Evolutionary conservation across 1,139 yeast species (phyloP).

Genomic region (Candida glucosophila): DNA sequence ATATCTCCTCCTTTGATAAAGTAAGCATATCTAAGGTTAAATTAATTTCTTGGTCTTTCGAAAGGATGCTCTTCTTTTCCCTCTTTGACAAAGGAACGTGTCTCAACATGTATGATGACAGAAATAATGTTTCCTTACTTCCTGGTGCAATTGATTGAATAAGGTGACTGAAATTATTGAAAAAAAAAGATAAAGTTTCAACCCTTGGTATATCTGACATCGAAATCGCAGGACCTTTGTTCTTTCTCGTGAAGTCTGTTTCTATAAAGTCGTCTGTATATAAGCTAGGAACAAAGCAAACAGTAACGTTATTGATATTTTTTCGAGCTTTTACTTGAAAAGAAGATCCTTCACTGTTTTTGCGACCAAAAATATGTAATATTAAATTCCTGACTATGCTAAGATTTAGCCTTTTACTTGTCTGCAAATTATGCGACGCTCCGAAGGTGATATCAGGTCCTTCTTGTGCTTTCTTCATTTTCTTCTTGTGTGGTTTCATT

Average conservation of each 20-base stretch:
- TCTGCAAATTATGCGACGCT: conserved; percentile 7
- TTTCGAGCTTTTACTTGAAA: conserved; percentile 17
- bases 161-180: conserved; percentile 27
- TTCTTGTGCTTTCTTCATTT: conserved; percentile 23
- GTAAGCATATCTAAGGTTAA: conserved; percentile 48
- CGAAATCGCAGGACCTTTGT: conserved; percentile 5
- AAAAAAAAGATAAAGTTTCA: conserved; percentile 27
- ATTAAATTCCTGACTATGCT: conserved; percentile 46
- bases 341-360: conserved; percentile 26
- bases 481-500: conserved; percentile 23
- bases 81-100: conserved; percentile 46
- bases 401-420: conserved; percentile 20
- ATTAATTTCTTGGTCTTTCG: conserved; percentile 24
- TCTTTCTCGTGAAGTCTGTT: not conserved
- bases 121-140: conserved; percentile 45
- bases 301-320: conserved; percentile 38
- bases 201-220: conserved; percentile 5
- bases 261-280: not conserved
- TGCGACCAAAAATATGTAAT: conserved; percentile 35
- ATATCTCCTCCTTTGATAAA: conserved; percentile 37
- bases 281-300: conserved; percentile 64
- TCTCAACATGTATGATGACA: conserved; percentile 47
- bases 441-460: conserved; percentile 18
- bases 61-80: conserved; percentile 36
- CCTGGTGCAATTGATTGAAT: conserved; percentile 56